phyloP scores from a whole-genome alignment of 345 rosid species.

The Euphorbia pulcherrima region DNA sequence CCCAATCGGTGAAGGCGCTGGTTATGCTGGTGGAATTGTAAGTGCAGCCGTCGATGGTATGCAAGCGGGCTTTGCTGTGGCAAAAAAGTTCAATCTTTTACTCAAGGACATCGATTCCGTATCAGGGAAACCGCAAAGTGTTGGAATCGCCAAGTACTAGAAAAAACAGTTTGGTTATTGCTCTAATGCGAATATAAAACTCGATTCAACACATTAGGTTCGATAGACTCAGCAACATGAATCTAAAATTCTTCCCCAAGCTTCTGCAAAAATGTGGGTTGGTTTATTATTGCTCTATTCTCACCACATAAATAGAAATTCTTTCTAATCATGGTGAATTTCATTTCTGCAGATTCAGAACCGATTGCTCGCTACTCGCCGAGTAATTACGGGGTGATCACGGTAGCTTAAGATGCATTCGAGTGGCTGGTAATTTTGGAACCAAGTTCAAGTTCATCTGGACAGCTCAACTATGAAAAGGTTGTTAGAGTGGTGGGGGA shows the following conservation, averaged over 20 bases:
- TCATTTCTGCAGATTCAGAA: conserved; percentile 15
- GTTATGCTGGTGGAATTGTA: conserved; percentile 96
- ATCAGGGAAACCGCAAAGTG: conserved; percentile 62
- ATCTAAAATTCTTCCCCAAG: conserved; percentile 8
- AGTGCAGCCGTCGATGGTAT: conserved; percentile 98
- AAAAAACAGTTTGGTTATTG: conserved; percentile 2
- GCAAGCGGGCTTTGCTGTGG: conserved; percentile 80
- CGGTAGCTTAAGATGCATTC: conserved; percentile 4
- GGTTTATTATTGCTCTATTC: conserved; percentile 13
- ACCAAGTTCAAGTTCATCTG: too few relatives aligned
- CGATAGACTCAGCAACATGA: neutral
- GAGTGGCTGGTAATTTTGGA: neutral
- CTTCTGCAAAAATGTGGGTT: conserved; percentile 6
- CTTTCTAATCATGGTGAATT: neutral
- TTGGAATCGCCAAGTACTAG: conserved; percentile 62
- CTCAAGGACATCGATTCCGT: conserved; percentile 51
- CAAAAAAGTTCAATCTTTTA: conserved; percentile 57
- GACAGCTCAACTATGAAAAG: too few relatives aligned
- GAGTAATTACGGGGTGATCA: neutral
- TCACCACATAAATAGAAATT: neutral
- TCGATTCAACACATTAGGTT: neutral
- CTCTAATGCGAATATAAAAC: neutral
- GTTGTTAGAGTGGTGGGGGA: too few relatives aligned
- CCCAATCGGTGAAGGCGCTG: conserved; percentile 98
- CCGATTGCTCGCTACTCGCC: neutral